Conservation (phyloP, 1,139 yeast genomes). For the Magnusiomyces magnusii region DNA sequence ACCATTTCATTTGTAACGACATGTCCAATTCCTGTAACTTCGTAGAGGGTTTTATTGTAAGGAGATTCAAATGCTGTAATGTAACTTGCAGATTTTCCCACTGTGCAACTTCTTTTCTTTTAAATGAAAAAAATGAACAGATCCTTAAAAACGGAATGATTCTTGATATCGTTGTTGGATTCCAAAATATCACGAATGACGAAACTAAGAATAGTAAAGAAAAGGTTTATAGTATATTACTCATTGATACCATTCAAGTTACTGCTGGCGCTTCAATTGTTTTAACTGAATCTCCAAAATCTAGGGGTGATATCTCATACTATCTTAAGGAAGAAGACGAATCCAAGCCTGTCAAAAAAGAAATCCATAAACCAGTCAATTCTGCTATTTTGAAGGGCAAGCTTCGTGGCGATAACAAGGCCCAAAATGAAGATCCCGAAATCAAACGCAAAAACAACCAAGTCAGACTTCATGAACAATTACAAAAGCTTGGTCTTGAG, state of each 20-base stretch:
- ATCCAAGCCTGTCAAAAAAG: conserved; percentile 23
- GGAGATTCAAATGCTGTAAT: neutral
- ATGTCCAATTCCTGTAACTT: conserved; percentile 12
- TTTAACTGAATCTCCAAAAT: conserved; percentile 68
- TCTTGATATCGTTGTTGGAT: conserved; percentile 70
- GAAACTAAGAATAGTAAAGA: conserved; percentile 41
- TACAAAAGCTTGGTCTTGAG: conserved; percentile 68
- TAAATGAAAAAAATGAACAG: conserved; percentile 69
- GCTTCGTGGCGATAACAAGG: conserved; percentile 67
- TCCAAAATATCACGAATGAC: conserved; percentile 46
- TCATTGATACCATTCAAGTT: conserved; percentile 79
- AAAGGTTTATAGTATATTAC: conserved; percentile 55
- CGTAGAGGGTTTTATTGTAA: neutral
- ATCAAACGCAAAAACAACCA: conserved; percentile 80
- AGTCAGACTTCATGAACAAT: conserved; percentile 68
- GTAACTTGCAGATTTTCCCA: too few relatives aligned
- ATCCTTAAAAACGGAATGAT: conserved; percentile 64
- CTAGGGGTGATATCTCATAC: conserved; percentile 69
- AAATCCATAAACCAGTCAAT: conserved; percentile 20
- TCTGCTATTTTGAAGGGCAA: conserved; percentile 58
- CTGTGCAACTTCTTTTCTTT: conserved; percentile 29
- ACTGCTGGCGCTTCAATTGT: conserved; percentile 47
- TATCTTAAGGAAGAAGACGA: conserved; percentile 70
- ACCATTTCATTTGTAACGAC: conserved; percentile 13
- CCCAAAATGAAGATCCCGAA: conserved; percentile 66